phyloP scores from a whole-genome alignment of 345 rosid species.

The Rhodamnia rubescens region DNA sequence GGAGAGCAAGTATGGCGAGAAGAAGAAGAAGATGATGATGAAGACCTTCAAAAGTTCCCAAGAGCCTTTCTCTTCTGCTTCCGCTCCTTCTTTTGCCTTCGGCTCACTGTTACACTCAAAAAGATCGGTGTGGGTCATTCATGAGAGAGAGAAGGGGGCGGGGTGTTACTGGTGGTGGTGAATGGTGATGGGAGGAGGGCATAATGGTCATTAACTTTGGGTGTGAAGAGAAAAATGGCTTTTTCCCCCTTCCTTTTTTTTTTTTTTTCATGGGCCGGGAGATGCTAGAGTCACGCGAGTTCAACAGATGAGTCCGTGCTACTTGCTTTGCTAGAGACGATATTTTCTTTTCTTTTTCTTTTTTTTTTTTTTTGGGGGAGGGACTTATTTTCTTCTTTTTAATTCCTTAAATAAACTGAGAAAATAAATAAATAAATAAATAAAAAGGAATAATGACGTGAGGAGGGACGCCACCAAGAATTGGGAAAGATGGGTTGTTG shows the following conservation, averaged over 20 bases:
- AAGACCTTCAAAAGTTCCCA: no score
- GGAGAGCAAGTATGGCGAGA: no score
- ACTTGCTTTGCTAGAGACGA: not conserved
- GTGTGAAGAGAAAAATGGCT: conserved; percentile 4
- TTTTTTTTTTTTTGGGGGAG: not conserved
- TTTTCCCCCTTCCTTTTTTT: conserved; percentile 8
- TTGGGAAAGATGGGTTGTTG: conserved; percentile 35
- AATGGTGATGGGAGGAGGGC: not conserved
- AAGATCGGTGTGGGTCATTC: conserved; percentile 1
- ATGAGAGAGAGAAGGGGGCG: conserved; percentile 5
- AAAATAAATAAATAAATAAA: not conserved
- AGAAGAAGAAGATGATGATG: no score
- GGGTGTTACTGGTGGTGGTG: not conserved
- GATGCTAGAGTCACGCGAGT: not conserved
- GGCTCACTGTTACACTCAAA: conserved; percentile 14
- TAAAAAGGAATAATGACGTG: conserved; percentile 5
- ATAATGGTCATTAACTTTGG: not conserved
- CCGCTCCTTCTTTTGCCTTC: not conserved
- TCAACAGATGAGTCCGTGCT: not conserved
- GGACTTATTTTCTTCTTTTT: not conserved
- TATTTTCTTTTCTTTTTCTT: not conserved
- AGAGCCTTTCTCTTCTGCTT: not conserved
- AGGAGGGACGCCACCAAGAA: conserved; percentile 22
- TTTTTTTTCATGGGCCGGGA: not conserved
- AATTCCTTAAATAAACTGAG: not conserved